Conservation (phyloP, 2,329 filamentous ascomycete species). For the Stemphylium beticola region DNA sequence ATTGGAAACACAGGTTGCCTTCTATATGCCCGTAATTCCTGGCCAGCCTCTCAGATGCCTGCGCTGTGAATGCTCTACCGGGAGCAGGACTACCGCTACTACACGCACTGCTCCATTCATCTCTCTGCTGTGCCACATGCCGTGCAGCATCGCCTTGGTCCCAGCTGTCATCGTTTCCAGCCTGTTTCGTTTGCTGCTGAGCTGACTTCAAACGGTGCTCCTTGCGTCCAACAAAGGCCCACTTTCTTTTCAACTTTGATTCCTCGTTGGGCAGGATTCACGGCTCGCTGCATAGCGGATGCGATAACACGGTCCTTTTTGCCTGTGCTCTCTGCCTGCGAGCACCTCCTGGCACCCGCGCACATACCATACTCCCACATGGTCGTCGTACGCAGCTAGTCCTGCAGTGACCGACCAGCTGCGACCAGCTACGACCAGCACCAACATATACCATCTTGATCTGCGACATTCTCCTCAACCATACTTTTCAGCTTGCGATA, state of each 20-base stretch:
- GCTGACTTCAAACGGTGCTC: constrained; percentile 5
- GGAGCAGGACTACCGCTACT: background rate
- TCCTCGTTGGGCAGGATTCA: constrained; percentile 29
- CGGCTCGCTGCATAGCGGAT: constrained; percentile 32
- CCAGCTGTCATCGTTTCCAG: constrained; percentile 22
- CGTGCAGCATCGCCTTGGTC: constrained; percentile 11
- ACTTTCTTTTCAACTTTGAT: constrained; percentile 21
- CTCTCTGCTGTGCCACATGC: constrained; percentile 31
- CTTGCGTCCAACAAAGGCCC: constrained; percentile 10
- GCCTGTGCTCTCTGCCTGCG: constrained; percentile 22
- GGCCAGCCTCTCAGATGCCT: constrained; percentile 12
- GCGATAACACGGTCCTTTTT: constrained; percentile 28
- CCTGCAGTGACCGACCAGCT: constrained; percentile 25
- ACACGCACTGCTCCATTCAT: constrained; percentile 12
- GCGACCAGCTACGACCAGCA: constrained; percentile 28
- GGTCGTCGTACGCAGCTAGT: constrained; percentile 23
- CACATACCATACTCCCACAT: constrained; percentile 24
- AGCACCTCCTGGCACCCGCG: constrained; percentile 28
- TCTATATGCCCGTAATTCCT: constrained; percentile 34
- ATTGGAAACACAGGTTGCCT: constrained; percentile 17
- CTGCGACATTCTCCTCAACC: constrained; percentile 8
- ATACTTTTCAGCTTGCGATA: constrained; percentile 24
- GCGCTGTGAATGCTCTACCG: background rate
- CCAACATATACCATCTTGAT: constrained; percentile 13
- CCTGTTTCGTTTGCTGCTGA: constrained; percentile 26